phyloP scores from a whole-genome alignment of 2,329 filamentous ascomycete genomes.

The Amesomyces nigricolor region DNA sequence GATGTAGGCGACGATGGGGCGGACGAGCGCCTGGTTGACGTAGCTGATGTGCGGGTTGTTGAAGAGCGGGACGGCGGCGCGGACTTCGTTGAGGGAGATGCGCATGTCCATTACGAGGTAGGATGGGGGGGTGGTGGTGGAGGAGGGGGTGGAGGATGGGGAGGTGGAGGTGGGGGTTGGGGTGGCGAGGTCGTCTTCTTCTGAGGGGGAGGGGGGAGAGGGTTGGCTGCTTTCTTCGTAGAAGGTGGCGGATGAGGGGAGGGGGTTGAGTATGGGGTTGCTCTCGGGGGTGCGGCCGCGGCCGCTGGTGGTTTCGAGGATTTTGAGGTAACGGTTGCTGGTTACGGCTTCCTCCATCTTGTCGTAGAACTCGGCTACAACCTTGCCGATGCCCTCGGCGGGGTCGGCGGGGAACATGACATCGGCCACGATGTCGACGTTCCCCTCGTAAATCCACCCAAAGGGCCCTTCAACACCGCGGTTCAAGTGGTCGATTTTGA shows the following conservation, averaged over 20 bases:
- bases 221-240: background rate
- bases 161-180: conserved; percentile 1
- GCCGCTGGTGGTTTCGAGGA: conserved; percentile 46
- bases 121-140: conserved; percentile 42
- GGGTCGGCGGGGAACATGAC: conserved; percentile 88
- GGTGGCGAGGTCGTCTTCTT: background rate
- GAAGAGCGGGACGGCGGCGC: conserved; percentile 88
- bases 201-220: background rate
- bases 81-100: conserved; percentile 92
- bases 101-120: conserved; percentile 91
- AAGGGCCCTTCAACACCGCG: conserved; percentile 89
- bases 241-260: background rate
- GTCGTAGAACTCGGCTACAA: conserved; percentile 96
- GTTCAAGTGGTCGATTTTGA: conserved; percentile 95
- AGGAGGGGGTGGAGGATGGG: background rate
- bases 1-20: conserved; percentile 96
- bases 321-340: conserved; percentile 60
- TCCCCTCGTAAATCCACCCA: conserved; percentile 96
- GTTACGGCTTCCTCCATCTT: conserved; percentile 89
- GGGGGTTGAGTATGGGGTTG: conserved; percentile 19
- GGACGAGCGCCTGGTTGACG: conserved; percentile 89
- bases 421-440: conserved; percentile 93
- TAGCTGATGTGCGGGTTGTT: conserved; percentile 80
- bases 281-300: conserved; percentile 18
- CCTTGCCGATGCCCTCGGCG: conserved; percentile 84